Conservation (phyloP, 352 stramenopile genomes). For the Globisporangium echinulatum region DNA sequence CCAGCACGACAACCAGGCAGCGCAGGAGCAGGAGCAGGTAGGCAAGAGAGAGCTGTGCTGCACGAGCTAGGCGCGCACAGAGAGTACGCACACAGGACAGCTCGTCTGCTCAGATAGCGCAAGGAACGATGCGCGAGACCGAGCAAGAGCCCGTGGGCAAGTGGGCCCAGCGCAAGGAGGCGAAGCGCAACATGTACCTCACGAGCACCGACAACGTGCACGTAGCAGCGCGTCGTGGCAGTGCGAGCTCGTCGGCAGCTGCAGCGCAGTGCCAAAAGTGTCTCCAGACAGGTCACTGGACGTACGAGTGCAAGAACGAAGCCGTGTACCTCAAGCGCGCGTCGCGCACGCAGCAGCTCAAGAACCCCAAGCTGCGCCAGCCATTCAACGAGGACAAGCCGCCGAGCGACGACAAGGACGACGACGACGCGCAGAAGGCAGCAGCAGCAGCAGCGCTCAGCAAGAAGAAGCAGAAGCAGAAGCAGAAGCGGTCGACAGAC, state of each 20-base stretch:
- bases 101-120: too few species aligned
- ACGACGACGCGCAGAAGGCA: slow-evolving; percentile 15
- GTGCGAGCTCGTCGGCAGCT: slow-evolving; percentile 10
- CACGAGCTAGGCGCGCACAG: too few species aligned
- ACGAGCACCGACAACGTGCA: slow-evolving; percentile 71
- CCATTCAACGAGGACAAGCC: slow-evolving; percentile 77
- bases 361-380: slow-evolving; percentile 74
- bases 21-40: too few species aligned
- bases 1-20: too few species aligned
- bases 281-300: slow-evolving; percentile 73
- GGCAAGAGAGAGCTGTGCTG: too few species aligned
- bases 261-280: slow-evolving; percentile 80
- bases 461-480: slow-evolving; percentile 14
- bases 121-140: slow-evolving; percentile 30
- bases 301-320: slow-evolving; percentile 86
- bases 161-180: slow-evolving; percentile 67
- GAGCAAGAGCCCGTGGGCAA: slow-evolving; percentile 46
- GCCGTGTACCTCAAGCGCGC: slow-evolving; percentile 71
- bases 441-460: slow-evolving; percentile 3
- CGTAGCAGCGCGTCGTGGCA: slow-evolving; percentile 35
- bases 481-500: slow-evolving; percentile 9
- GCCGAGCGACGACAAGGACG: slow-evolving; percentile 32
- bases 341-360: slow-evolving; percentile 72
- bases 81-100: too few species aligned
- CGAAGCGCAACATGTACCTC: slow-evolving; percentile 77